A percentile compares a stretch with the other conserved stretches of the same genome.
These are phyloP conservation scores for Xylaria bambusicola DNA, from an alignment of 495 filamentous ascomycete species.

Conservation along the genomic window DNA sequence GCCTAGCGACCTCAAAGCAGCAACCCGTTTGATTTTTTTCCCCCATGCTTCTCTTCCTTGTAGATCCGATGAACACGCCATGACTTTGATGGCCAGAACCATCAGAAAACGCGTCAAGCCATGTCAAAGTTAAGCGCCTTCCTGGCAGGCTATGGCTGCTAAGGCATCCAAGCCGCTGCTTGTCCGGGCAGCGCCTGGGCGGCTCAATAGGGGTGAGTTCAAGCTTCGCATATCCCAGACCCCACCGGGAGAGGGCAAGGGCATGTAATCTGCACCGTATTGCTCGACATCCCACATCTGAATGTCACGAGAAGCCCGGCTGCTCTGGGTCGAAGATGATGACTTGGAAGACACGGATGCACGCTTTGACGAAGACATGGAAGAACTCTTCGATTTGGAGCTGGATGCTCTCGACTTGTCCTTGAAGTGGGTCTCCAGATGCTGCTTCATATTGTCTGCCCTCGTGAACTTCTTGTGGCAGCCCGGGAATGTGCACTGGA, in stretches of 20 bases:
- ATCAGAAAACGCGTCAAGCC: neutral
- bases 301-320: constrained; percentile 25
- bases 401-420: constrained; percentile 44
- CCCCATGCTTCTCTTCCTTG: neutral
- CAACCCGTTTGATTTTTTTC: neutral
- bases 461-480: constrained; percentile 95
- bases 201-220: constrained; percentile 39
- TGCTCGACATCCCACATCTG: constrained; percentile 36
- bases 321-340: constrained; percentile 28
- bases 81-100: neutral
- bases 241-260: constrained; percentile 35
- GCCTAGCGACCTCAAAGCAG: neutral
- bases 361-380: constrained; percentile 38
- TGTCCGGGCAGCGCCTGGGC: constrained; percentile 33
- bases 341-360: constrained; percentile 34
- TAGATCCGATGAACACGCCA: neutral
- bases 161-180: constrained; percentile 46
- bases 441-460: constrained; percentile 99
- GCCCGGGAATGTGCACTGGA: constrained; percentile 71
- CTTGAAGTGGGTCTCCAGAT: constrained; percentile 83
- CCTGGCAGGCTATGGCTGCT: constrained; percentile 43
- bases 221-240: constrained; percentile 48
- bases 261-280: constrained; percentile 23
- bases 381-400: constrained; percentile 38
- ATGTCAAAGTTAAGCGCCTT: constrained; percentile 29